Percentiles rank a stretch among this genome's conserved stretches.
phyloP scores from a whole-genome alignment of 2,329 filamentous ascomycete genomes.

The Ophiostoma perfectum region DNA sequence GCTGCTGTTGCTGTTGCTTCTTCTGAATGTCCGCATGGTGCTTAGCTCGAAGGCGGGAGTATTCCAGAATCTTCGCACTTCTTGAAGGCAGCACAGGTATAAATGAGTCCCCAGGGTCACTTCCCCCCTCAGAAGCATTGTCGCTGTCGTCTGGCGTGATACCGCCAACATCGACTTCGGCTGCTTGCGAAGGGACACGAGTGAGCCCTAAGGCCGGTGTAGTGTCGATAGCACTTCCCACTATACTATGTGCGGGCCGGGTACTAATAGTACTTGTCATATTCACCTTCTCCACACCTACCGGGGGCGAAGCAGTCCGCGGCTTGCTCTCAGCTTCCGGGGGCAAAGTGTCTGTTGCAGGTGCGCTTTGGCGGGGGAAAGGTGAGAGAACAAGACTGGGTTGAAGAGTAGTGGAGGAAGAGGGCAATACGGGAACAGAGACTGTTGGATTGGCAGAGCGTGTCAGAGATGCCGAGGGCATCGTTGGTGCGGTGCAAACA shows the following conservation, averaged over 20 bases:
- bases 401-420: neutral
- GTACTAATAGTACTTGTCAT: neutral
- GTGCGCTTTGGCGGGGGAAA: neutral
- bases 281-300: neutral
- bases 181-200: too few relatives aligned
- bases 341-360: neutral
- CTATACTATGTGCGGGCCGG: neutral
- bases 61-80: constrained; percentile 16
- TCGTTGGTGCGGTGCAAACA: neutral
- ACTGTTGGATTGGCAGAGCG: neutral
- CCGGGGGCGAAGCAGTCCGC: neutral
- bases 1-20: neutral
- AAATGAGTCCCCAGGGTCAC: constrained; percentile 19
- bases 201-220: neutral
- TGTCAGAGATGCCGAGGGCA: neutral
- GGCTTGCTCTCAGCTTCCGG: neutral
- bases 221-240: neutral
- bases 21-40: neutral
- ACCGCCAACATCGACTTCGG: constrained; percentile 15
- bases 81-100: constrained; percentile 6
- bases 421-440: neutral
- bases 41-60: constrained; percentile 12
- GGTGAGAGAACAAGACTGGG: neutral
- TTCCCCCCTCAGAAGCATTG: neutral
- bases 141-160: constrained; percentile 16